Base-by-base conservation (phyloP, 192 early-diverging fungal species). In the Glomus cerebriforme region DNA sequence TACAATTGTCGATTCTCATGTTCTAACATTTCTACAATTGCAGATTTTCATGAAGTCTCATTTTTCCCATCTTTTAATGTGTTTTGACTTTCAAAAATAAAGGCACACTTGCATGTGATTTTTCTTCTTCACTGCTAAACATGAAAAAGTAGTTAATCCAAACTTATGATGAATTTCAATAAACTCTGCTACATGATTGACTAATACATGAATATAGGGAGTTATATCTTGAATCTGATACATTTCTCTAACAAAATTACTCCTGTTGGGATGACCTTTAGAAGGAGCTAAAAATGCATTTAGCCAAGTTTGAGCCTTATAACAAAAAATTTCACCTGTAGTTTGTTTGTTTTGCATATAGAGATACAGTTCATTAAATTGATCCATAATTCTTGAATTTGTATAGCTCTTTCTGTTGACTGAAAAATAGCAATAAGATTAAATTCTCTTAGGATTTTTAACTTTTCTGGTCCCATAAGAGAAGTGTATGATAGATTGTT, bases 1-100 rank as follows among this genome's bases (percentile, higher is more conserved):
- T 29, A 65, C 1, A 65, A 65, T 65, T 65, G 64, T 31, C n/a
- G 1, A 65, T 65, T 65, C 15, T 66, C 64, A 66, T 65, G 31
- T 13, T 65, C 15, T 65, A 65, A 22, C n/a, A 65, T 65, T 66
- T 66, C 64, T 3, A 66, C 4, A 22, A 66, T 66, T 32, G 31
- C 26, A 13, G 29, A 66, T 66, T 66, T 66, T 66, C 0, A 8
- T 17, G 64, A 66, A 27, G 34, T 27, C 13, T 17, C 3, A 65
- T 65, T 19, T 12, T 12, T 12, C 7, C 31, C 45, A 49, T 49
- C 45, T 49, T 49, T 49, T 12, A 49, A 49, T 49, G 45, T 49
- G 1, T 49, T 49, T 49, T 49, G 15, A 49, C n/a, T n/a, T n/a
- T n/a, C n/a, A n/a, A n/a, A 49, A 49, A 49, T 49, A 49, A 17